phyloP scores from a whole-genome alignment of 164 flowering plant species.

The Vitis labrusca region DNA sequence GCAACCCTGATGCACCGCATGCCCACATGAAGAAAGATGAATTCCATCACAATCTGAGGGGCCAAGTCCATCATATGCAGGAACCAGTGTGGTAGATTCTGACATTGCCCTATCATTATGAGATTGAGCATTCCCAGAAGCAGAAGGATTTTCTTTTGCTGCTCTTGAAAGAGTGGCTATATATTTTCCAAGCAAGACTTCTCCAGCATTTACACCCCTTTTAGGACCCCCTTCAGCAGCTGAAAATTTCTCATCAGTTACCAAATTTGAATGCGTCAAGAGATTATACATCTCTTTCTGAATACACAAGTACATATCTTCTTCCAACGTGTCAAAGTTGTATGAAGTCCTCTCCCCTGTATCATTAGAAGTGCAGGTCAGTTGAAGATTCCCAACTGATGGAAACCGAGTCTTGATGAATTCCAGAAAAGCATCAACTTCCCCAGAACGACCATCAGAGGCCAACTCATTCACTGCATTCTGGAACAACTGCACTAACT shows the following conservation, averaged over 20 bases:
- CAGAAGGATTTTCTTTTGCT: slow-evolving; percentile 31
- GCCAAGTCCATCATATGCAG: slow-evolving; percentile 63
- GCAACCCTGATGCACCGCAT: slow-evolving; percentile 95
- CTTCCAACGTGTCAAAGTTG: slow-evolving; percentile 56
- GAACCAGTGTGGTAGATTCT: slow-evolving; percentile 20
- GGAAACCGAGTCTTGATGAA: slow-evolving; percentile 48
- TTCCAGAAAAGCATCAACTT: slow-evolving; percentile 52
- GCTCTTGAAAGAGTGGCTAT: slow-evolving; percentile 49
- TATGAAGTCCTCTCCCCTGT: slow-evolving; percentile 20
- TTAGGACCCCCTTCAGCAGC: slow-evolving; percentile 21
- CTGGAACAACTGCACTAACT: slow-evolving; percentile 38
- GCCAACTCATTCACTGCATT: slow-evolving; percentile 43
- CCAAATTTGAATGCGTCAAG: slow-evolving; percentile 11
- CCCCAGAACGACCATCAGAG: slow-evolving; percentile 37
- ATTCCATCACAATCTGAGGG: slow-evolving; percentile 85
- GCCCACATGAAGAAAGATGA: slow-evolving; percentile 93
- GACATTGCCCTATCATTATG: slow-evolving; percentile 17
- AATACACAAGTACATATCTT: slow-evolving; percentile 46
- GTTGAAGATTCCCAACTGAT: slow-evolving; percentile 32
- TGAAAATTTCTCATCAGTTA: slow-evolving; percentile 9
- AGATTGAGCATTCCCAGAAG: slow-evolving; percentile 27
- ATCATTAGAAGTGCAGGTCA: slow-evolving; percentile 29
- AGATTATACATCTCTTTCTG: slow-evolving; percentile 30
- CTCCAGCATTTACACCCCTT: slow-evolving; percentile 24
- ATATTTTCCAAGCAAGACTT: slow-evolving; percentile 54